phyloP scores from a whole-genome alignment of 768 basidiomycete genomes.

The Agrocybe pediades region DNA sequence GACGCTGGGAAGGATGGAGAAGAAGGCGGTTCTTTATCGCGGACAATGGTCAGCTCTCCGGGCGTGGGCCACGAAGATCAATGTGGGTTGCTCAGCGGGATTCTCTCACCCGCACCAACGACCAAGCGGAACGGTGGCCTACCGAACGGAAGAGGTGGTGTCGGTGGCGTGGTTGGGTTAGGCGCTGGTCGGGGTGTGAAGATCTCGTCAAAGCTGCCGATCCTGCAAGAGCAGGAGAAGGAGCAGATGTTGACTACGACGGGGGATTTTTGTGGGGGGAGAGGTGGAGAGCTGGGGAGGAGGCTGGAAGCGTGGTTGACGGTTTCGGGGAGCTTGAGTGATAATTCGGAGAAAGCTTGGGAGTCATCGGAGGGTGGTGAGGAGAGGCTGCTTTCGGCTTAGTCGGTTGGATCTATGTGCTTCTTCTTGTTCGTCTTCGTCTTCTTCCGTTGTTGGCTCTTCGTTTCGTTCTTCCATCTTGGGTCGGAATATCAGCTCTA shows the following conservation, averaged over 20 bases:
- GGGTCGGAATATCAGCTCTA: no score
- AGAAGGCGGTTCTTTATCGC: neutral
- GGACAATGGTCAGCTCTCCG: constrained; percentile 23
- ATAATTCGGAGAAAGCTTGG: neutral
- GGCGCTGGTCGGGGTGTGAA: constrained; percentile 21
- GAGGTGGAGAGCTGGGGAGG: constrained; percentile 76
- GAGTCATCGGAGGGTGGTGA: neutral
- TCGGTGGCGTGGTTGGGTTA: neutral
- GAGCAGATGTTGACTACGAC: constrained; percentile 72
- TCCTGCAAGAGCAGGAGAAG: constrained; percentile 62
- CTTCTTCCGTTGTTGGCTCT: neutral
- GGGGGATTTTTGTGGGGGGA: constrained; percentile 78
- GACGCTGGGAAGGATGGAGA: constrained; percentile 1
- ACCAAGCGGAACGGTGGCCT: neutral
- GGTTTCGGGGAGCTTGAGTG: constrained; percentile 36
- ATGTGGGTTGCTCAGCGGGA: constrained; percentile 1
- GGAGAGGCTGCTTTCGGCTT: neutral
- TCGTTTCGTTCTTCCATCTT: no score
- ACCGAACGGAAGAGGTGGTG: neutral
- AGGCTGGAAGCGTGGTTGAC: constrained; percentile 77
- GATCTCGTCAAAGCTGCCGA: constrained; percentile 48
- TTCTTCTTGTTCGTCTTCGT: neutral
- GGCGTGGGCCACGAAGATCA: constrained; percentile 9
- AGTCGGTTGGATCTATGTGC: neutral
- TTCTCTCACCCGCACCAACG: neutral